phyloP scores from a whole-genome alignment of 2,329 filamentous ascomycete species.

The Ceratocystis lukuohia region DNA sequence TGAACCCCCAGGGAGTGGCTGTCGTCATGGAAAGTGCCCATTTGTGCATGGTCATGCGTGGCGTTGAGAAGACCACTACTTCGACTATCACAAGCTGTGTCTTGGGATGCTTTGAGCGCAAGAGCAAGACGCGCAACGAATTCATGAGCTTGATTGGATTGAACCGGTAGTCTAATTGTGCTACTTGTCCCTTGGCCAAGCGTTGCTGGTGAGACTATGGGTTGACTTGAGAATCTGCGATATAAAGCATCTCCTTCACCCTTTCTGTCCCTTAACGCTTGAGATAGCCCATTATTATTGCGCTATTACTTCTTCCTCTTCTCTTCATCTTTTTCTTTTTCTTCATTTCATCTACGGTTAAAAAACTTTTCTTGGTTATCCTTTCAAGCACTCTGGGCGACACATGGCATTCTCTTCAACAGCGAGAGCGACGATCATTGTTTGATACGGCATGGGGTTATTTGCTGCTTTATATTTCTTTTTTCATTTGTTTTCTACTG shows the following conservation, averaged over 20 bases:
- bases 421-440: slow-evolving; percentile 20
- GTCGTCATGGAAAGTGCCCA: slow-evolving; percentile 97
- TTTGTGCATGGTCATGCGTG: slow-evolving; percentile 97
- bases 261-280: slow-evolving; percentile 1
- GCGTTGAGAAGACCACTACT: slow-evolving; percentile 81
- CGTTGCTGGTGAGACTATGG: not conserved
- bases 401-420: slow-evolving; percentile 20
- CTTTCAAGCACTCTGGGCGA: slow-evolving; percentile 15
- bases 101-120: slow-evolving; percentile 85
- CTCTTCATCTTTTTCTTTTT: slow-evolving; percentile 12
- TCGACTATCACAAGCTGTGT: slow-evolving; percentile 94
- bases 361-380: slow-evolving; percentile 7
- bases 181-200: not conserved
- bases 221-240: not conserved
- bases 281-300: not conserved
- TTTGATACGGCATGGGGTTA: slow-evolving; percentile 16
- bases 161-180: slow-evolving; percentile 29
- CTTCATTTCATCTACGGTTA: slow-evolving; percentile 5
- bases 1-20: slow-evolving; percentile 86
- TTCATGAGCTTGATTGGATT: slow-evolving; percentile 70
- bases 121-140: slow-evolving; percentile 88
- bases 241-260: not conserved
- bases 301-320: not conserved
- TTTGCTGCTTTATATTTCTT: not conserved
- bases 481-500: not conserved